A percentile compares a stretch with the other conserved stretches of the same genome.
phyloP scores from a whole-genome alignment of 2,329 filamentous ascomycete genomes.

The Diaporthe citrichinensis region DNA sequence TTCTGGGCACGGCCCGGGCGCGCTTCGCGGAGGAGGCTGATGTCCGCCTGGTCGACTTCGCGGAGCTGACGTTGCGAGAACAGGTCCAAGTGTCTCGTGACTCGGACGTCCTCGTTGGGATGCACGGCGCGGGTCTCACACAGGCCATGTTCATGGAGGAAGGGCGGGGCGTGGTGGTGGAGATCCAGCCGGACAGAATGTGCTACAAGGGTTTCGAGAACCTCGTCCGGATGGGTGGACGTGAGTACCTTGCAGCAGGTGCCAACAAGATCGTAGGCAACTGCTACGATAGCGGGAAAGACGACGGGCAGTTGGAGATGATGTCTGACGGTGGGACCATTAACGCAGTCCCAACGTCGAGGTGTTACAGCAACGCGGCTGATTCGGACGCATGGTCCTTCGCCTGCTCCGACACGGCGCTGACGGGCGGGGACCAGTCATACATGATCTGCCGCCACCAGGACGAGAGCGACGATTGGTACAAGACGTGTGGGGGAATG shows the following conservation, averaged over 20 bases:
- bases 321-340: background rate
- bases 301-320: background rate
- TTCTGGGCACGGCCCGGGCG: background rate
- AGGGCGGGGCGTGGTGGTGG: slow-evolving; percentile 53
- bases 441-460: slow-evolving; percentile 3
- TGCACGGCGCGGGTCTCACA: slow-evolving; percentile 61
- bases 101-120: slow-evolving; percentile 59
- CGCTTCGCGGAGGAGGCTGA: background rate
- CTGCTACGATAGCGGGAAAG: background rate
- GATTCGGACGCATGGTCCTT: background rate
- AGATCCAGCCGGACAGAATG: slow-evolving; percentile 56
- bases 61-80: slow-evolving; percentile 51
- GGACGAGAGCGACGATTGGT: background rate
- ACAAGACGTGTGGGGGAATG: background rate
- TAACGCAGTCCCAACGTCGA: background rate
- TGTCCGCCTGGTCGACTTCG: slow-evolving; percentile 52
- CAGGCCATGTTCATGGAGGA: slow-evolving; percentile 57
- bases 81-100: slow-evolving; percentile 53
- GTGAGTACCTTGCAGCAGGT: background rate
- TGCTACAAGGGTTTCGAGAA: slow-evolving; percentile 57
- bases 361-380: background rate
- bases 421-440: background rate
- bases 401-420: background rate
- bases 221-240: slow-evolving; percentile 51
- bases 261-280: slow-evolving; percentile 16